These are phyloP conservation scores for Nelumbo lutea DNA, from an alignment of 164 flowering plant genomes.

Conservation along the genomic window DNA sequence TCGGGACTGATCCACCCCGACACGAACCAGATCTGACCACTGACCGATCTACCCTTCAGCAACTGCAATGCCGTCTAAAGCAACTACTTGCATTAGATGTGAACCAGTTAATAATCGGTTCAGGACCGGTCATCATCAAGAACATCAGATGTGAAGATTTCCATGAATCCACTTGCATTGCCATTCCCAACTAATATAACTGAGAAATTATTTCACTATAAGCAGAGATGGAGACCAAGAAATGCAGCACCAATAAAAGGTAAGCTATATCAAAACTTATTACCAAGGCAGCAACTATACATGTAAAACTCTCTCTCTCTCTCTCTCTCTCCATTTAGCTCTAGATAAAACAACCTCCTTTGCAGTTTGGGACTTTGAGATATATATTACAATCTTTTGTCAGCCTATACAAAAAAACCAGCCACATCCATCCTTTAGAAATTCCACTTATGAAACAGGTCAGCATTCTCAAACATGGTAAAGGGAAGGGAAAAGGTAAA, in stretches of 20 bases:
- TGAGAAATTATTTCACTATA: too few species aligned
- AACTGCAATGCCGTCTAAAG: too few species aligned
- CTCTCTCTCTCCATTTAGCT: neutral
- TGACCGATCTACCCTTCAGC: too few species aligned
- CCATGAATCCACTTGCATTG: too few species aligned
- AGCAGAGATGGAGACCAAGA: too few species aligned
- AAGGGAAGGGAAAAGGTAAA: neutral
- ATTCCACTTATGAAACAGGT: conserved; percentile 15
- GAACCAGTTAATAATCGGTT: too few species aligned
- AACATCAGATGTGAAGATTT: too few species aligned
- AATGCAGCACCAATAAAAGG: neutral
- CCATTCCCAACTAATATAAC: too few species aligned
- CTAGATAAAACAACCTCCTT: conserved; percentile 22
- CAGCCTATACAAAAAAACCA: conserved; percentile 35
- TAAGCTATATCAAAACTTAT: conserved; percentile 1
- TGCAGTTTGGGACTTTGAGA: conserved; percentile 17
- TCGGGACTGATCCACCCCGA: too few species aligned
- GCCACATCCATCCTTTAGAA: conserved; percentile 9
- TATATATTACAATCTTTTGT: conserved; percentile 33
- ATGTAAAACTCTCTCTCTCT: conserved; percentile 7
- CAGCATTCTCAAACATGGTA: neutral
- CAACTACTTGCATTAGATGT: too few species aligned
- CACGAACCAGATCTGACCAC: too few species aligned
- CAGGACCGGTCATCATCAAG: too few species aligned
- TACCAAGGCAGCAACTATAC: conserved; percentile 16